Evolutionary conservation across 2,329 filamentous ascomycete species (phyloP), one percentile per base, ranked within the genome.

Genomic region (Nemania serpens): DNA sequence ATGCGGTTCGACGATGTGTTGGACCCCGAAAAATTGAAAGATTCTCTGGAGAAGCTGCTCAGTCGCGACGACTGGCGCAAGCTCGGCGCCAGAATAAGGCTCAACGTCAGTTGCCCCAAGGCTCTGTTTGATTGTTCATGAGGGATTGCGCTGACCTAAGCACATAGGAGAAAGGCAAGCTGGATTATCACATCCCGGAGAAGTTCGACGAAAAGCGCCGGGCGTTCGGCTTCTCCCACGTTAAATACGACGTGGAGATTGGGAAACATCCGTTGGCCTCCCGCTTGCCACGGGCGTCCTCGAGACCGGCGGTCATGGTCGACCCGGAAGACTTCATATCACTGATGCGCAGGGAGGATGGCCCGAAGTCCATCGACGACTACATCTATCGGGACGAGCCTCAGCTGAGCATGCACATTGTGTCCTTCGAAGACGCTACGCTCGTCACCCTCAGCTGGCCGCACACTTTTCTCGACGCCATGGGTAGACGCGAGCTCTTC

Each of bases 401-500:
- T 0, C 78, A 80, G 65, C 67, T 85, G 4, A 75, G 75, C 3
- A 70, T 85, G 4, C 79, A 82, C 61, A 72, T 84, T 43, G 76
- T 78, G 3, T 76, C 76, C 0, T 85, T 85, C 66, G 68, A 65
- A 2, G 78, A 86, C 36, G 39, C 52, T 43, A 55, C 52, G 42
- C 52, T 55, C 42, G 52, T 85, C 1, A 74, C 75, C 0, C 62
- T 85, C 0, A 71, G 72, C 1, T 82, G 76, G 71, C 76, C 79
- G 1, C 83, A 85, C 67, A 77, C 76, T 0, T 68, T 83, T 5
- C 77, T 78, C 59, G 82, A 84, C 61, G 78, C 74, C 2, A 74
- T 81, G 64, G 81, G 79, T 3, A 73, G 74, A 29, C 66, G 70
- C 2, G 75, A 71, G 1, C 69, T 85, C 7, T 63, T 84, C 2